Base-by-base conservation (phyloP, 2,329 filamentous ascomycete genomes). In the Biscogniauxia marginata region DNA sequence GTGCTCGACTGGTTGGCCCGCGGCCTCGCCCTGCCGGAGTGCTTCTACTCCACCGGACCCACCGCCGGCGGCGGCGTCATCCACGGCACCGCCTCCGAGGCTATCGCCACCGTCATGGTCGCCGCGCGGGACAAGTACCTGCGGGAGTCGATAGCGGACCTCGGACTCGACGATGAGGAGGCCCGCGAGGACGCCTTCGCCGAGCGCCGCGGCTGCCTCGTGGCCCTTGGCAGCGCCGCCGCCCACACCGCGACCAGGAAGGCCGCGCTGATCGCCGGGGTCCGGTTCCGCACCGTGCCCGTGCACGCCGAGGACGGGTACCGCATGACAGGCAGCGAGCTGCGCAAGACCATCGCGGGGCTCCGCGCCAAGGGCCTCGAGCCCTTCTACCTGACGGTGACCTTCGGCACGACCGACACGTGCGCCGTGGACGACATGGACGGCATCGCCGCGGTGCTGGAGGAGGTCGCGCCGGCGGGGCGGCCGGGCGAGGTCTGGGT, bases 1-100 rank as follows among this genome's bases (percentile, higher is more conserved):
- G 88, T 96, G 46, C 82, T 97, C 71, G 93, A 98, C 74, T 98
- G 93, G 93, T 77, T 97, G 3, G 91, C 88, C 16, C 84, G 88
- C 71, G 81, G 91, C 7, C 74, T 97, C 11, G 84, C 77, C 1
- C 77, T 98, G 21, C 92, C 93, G 0, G 74, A 82, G 9, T 88
- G 83, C 63, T 98, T 87, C 69, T 77, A 89, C 19, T 93, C 89
- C 49, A 85, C 86, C 0, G 88, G 86, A 0, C 81, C 85, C n/a
- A 85, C 82, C 6, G 71, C 72, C 56, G 92, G 92, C 43, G 93
- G 93, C 19, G 93, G 93, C 25, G 92, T 97, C n/a, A 95, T 98
- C 60, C 93, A 97, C 71, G 92, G 93, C 20, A 92, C 87, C 30
- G 93, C 93, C 0, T 92, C 88, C 57, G 93, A 98, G 75, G 90